Conservation (phyloP, 2,329 filamentous ascomycete genomes). For the Davidsoniella australis region DNA sequence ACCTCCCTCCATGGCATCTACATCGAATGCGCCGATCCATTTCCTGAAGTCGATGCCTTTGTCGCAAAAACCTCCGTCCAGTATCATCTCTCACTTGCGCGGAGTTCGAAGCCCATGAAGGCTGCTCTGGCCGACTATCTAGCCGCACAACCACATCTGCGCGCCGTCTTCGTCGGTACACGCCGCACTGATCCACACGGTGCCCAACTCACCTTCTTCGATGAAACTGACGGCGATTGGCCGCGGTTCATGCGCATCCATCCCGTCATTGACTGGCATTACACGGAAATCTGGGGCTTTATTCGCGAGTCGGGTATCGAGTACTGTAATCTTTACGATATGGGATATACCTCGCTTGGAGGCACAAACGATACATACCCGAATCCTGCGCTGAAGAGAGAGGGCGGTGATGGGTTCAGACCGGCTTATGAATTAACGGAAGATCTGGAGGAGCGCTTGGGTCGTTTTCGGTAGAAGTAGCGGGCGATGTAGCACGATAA, state of each 20-base stretch:
- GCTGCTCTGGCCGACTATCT: slow-evolving; percentile 82
- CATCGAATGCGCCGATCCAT: slow-evolving; percentile 71
- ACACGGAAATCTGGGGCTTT: slow-evolving; percentile 85
- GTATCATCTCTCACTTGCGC: slow-evolving; percentile 70
- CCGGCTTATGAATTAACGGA: slow-evolving; percentile 61
- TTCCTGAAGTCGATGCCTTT: slow-evolving; percentile 72
- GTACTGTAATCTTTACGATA: slow-evolving; percentile 77
- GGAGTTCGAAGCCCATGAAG: slow-evolving; percentile 85
- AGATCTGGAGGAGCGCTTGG: slow-evolving; percentile 64
- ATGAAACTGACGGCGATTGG: slow-evolving; percentile 78
- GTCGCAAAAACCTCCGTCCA: slow-evolving; percentile 91
- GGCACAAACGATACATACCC: slow-evolving; percentile 77
- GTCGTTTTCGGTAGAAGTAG: slow-evolving; percentile 33
- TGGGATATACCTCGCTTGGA: slow-evolving; percentile 80
- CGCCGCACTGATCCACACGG: slow-evolving; percentile 86
- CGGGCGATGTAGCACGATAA: background rate
- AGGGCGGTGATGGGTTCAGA: slow-evolving; percentile 30
- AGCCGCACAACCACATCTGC: slow-evolving; percentile 57
- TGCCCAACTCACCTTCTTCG: slow-evolving; percentile 60
- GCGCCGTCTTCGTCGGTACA: slow-evolving; percentile 63
- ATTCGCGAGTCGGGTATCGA: slow-evolving; percentile 61
- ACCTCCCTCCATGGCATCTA: slow-evolving; percentile 61
- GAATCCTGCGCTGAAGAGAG: slow-evolving; percentile 52
- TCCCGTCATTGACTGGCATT: slow-evolving; percentile 95
- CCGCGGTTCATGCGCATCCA: slow-evolving; percentile 84